Evolutionary conservation across 257 asterid species (phyloP).

Genomic region (Mitragyna speciosa): DNA sequence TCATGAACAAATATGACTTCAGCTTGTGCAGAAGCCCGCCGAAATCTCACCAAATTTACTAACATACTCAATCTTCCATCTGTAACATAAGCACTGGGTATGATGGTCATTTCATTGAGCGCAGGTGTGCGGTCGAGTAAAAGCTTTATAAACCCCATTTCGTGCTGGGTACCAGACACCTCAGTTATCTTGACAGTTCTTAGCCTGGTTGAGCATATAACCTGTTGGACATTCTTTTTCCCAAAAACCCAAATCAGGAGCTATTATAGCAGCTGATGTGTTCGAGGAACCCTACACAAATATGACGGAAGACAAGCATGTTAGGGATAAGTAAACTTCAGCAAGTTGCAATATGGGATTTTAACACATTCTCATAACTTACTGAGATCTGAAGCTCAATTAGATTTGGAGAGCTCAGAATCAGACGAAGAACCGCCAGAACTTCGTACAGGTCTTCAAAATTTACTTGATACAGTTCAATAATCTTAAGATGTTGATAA

Average conservation of each 20-base stretch:
- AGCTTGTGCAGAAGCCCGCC: slow-evolving; percentile 79
- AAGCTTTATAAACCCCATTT: slow-evolving; percentile 67
- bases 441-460: slow-evolving; percentile 81
- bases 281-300: slow-evolving; percentile 57
- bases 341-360: not conserved
- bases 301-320: not conserved
- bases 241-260: slow-evolving; percentile 50
- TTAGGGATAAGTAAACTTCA: not conserved
- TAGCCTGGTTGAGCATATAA: slow-evolving; percentile 38
- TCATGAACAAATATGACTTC: slow-evolving; percentile 53
- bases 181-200: slow-evolving; percentile 60
- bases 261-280: slow-evolving; percentile 25
- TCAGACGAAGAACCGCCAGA: slow-evolving; percentile 64
- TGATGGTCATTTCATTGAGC: slow-evolving; percentile 58
- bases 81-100: slow-evolving; percentile 43
- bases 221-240: slow-evolving; percentile 33
- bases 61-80: slow-evolving; percentile 59
- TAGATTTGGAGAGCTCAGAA: slow-evolving; percentile 69
- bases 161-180: slow-evolving; percentile 55
- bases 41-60: slow-evolving; percentile 60
- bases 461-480: slow-evolving; percentile 81
- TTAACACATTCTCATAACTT: slow-evolving; percentile 29
- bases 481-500: slow-evolving; percentile 52
- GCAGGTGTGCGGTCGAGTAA: slow-evolving; percentile 65
- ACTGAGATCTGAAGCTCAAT: slow-evolving; percentile 71